Conservation (phyloP, 169 alveolate species). For the Plasmodium cynomolgi region DNA sequence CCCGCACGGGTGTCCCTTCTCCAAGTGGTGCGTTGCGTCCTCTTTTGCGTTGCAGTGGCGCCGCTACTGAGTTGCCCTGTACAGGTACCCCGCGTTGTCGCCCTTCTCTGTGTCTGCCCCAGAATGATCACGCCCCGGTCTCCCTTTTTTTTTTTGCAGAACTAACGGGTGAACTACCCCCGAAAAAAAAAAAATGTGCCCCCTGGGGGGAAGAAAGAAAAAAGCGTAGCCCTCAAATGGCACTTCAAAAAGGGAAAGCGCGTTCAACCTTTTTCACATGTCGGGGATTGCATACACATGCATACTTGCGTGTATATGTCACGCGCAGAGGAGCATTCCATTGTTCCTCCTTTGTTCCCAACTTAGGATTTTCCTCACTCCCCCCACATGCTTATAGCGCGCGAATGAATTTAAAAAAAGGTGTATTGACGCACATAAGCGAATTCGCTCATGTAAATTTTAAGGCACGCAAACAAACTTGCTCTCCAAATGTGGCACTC, state of each 20-base stretch:
- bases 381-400: not conserved
- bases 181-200: not conserved
- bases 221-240: not conserved
- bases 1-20: not conserved
- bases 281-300: not conserved
- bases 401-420: not conserved
- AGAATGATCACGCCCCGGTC: not conserved
- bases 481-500: not conserved
- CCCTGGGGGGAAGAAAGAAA: not conserved
- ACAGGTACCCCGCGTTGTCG: not conserved
- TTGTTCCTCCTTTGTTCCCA: not conserved
- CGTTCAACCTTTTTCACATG: not conserved
- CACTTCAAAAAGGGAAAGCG: not conserved
- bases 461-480: not conserved
- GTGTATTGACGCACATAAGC: not conserved
- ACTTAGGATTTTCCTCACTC: not conserved
- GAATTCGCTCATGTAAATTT: not conserved
- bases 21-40: not conserved
- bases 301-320: not conserved
- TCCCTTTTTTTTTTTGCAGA: not conserved
- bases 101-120: not conserved
- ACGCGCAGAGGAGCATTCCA: not conserved
- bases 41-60: not conserved
- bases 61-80: not conserved
- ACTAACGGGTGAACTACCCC: not conserved